Base-by-base conservation (phyloP, 305 asterid genomes). In the Stenogyne calaminthoides region DNA sequence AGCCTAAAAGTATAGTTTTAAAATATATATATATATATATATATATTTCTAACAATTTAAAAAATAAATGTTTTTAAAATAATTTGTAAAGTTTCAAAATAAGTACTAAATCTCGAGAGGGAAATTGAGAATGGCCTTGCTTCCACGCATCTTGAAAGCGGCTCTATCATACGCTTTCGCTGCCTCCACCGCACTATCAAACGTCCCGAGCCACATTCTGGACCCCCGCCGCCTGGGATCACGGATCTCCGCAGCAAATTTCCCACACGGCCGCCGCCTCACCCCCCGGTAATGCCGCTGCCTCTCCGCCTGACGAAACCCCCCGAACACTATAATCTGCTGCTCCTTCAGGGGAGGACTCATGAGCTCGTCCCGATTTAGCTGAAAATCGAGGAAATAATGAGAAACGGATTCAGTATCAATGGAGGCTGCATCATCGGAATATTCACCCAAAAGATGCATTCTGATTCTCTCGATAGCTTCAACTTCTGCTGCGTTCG, bases 191-290 rank as follows among this genome's bases (percentile, higher is more conserved):
- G 92, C 84, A 1, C 82, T 82, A 14, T 85, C 85, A 69, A 80
- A 90, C 0, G 96, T 90, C 34, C 96, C 95, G 0, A 90, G 74
- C 95, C 95, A 90, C 40, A 90, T 83, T 9, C 92, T 77, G 4
- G 92, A 80, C 7, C 96, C 95, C 0, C 88, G 80, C 22, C 85
- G 80, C 40, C 67, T 73, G 6, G 96, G 91, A 52, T 90, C 90
- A 0, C 95, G 89, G 2, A 90, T 88, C 88, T 90, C 92, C 67
- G 92, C 91, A 18, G 96, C 92, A 75, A 67, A 90, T 66, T 87
- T 90, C 0, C 96, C 93, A 95, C 95, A 85, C 39, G 92, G 83
- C 73, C 86, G 71, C 57, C 75, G 76, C 78, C 88, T 69, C 62
- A 84, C 86, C 1, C 86, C 86, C 56, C 84, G 40, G 81, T 81